Conservation (phyloP, 2,329 filamentous ascomycete genomes). For the Fusarium nanum region DNA sequence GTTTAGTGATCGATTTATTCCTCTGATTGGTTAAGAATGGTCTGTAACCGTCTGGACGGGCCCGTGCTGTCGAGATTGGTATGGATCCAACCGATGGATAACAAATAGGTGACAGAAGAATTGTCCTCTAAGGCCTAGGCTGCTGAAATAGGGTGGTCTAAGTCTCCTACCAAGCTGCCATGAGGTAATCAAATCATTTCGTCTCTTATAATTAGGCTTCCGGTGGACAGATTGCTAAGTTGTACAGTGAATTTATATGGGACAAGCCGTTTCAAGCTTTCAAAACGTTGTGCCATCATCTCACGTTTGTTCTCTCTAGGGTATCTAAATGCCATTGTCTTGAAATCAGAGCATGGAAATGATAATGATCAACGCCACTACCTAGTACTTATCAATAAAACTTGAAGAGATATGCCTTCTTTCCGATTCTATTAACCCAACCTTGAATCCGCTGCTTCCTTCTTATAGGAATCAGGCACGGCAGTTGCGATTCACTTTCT, state of each 20-base stretch:
- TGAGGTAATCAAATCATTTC: neutral
- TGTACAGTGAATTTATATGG: neutral
- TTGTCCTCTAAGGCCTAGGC: neutral
- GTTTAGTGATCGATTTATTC: neutral
- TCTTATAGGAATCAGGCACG: neutral
- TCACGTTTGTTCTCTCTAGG: neutral
- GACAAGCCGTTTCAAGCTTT: neutral
- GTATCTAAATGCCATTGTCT: neutral
- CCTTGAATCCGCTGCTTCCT: too few relatives aligned
- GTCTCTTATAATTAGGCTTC: neutral
- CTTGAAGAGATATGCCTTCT: too few relatives aligned
- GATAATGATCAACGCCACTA: too few relatives aligned
- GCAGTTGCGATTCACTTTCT: neutral
- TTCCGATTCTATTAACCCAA: too few relatives aligned
- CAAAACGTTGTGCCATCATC: too few relatives aligned
- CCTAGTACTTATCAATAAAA: too few relatives aligned
- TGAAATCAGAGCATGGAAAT: too few relatives aligned
- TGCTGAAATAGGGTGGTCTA: neutral
- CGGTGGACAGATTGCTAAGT: neutral
- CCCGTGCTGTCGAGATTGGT: neutral
- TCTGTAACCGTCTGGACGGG: neutral
- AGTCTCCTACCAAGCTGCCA: neutral
- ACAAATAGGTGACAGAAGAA: neutral
- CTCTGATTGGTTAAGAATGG: conserved; percentile 14
- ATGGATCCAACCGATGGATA: neutral